Base-by-base conservation (phyloP, 2,329 filamentous ascomycete genomes). In the Epichloe scottii region DNA sequence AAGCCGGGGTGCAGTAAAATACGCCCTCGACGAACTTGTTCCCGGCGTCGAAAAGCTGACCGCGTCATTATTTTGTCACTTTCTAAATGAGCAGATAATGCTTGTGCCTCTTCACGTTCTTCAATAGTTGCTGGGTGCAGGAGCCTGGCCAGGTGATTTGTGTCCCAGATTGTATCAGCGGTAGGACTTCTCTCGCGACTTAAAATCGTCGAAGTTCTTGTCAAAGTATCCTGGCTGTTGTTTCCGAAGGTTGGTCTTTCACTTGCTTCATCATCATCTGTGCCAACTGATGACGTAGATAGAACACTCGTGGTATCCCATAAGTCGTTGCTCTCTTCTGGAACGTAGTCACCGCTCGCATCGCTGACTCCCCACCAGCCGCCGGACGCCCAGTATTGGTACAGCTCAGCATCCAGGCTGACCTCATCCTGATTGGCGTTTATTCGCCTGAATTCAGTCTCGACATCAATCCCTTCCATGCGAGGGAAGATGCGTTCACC, bases 331-430 rank as follows among this genome's bases (percentile, higher is more conserved):
- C 70, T 63, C 11, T 72, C 65, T 7, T 66, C 61, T 1, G 83
- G 83, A 34, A 73, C 66, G 64, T 90, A 97, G 55, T 91, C 85
- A 30, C 86, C 87, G 60, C 87, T 95, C 5, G 75, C 74, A 63
- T 97, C 91, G 34, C 83, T 74, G 15, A 84, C 82, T 1, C 91
- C 90, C 82, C 89, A 96, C 71, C 87, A 87, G 7, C 87, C 89
- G 19, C 88, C 89, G 50, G 76, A 73, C 49, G 85, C 81, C 86
- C 89, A 97, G 79, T 90, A 93, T 33, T 74, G 73, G 64, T 96
- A 97, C 2, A 96, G 70, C 53, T 81, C 83, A 2, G 77, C 75
- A 56, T 91, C 85, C 2, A 96, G 71, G 39, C 79, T 78, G 30
- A 78, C 76, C 58, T 93, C 86, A 40, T 81, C 60, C 61, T 68